Base-by-base conservation (phyloP, 1,284 basidiomycete genomes). In the Garcileccinum viscosum region DNA sequence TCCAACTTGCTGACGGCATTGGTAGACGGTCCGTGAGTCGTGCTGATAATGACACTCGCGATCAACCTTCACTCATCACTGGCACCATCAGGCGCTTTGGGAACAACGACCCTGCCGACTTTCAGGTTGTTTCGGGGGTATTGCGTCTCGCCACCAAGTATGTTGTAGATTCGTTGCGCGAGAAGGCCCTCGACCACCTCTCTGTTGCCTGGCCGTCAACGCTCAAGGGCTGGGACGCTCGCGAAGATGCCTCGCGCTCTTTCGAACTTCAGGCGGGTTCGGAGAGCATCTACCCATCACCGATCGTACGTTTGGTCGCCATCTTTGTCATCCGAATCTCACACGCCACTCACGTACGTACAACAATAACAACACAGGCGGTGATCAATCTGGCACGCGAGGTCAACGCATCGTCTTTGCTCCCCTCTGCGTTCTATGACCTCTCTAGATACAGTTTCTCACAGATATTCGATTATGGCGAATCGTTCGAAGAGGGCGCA, bases 21-120 rank as follows among this genome's bases (percentile, higher is more conserved):
- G n/a, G 93, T 93, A 74, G 92, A 93, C 75, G 92, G 92, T 67
- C 86, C 91, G 92, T 93, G 81, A 76, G 92, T 76, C 64, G 87
- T 71, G 50, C 67, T 53, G 50, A 53, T 53, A 30, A 30, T 53
- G 8, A 53, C 27, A 50, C 47, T 50, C 47, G 15, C 24, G 24
- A 50, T 50, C 47, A 27, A 27, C 9, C 32, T 61, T 38, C 24
- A 35, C n/a, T 40, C 38, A 32, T 33, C 30, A n/a, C n/a, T n/a
- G n/a, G n/a, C n/a, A n/a, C n/a, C n/a, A n/a, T n/a, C n/a, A 91
- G 90, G 35, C 84, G 78, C 44, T 90, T 91, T 70, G 87, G 88
- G 4, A 84, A 87, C 75, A 92, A 91, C 66, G 85, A 85, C 71
- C 81, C 81, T 66, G 83, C 85, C 3, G 91, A 93, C 77, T 93